These are phyloP conservation scores for Colletotrichum euphorbiae DNA, from an alignment of 2,329 filamentous ascomycete species.

Conservation along the genomic window DNA sequence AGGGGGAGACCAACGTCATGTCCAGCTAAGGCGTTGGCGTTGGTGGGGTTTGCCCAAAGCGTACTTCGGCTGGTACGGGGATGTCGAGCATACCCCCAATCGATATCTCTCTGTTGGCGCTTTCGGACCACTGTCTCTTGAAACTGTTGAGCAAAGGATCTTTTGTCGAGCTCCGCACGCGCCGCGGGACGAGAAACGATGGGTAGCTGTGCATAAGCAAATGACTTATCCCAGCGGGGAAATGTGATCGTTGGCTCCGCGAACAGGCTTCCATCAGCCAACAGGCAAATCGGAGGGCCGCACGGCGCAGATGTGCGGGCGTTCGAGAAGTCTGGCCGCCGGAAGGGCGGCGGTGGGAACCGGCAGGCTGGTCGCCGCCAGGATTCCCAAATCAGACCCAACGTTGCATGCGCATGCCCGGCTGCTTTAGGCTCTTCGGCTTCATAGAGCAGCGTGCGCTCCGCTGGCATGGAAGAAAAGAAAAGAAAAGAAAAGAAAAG, in stretches of 20 bases:
- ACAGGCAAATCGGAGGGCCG: conserved; percentile 40
- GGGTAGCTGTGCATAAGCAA: not conserved
- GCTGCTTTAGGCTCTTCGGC: not conserved
- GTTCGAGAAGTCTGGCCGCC: conserved; percentile 36
- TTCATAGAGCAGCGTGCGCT: not conserved
- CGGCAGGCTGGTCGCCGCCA: conserved; percentile 39
- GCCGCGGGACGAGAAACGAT: not conserved
- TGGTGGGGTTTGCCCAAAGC: conserved; percentile 31
- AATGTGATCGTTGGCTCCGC: conserved; percentile 25
- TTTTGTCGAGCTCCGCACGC: not conserved
- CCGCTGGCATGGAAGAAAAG: not conserved
- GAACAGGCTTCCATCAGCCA: conserved; percentile 32
- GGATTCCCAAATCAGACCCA: conserved; percentile 26
- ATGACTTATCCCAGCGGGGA: conserved; percentile 28
- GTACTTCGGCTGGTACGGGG: conserved; percentile 16
- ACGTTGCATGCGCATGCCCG: conserved; percentile 1
- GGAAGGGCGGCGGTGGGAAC: conserved; percentile 30
- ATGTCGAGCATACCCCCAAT: conserved; percentile 2
- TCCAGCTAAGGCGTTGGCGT: conserved; percentile 23
- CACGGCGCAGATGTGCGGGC: conserved; percentile 40
- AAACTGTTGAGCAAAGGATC: not conserved
- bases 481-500: not conserved
- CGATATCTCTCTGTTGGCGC: not conserved
- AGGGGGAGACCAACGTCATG: conserved; percentile 31
- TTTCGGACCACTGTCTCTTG: not conserved